A percentile compares a stretch with the other conserved stretches of the same genome.
Conservation (phyloP, 176 grass and related monocot species). For the Alloteropsis semialata region DNA sequence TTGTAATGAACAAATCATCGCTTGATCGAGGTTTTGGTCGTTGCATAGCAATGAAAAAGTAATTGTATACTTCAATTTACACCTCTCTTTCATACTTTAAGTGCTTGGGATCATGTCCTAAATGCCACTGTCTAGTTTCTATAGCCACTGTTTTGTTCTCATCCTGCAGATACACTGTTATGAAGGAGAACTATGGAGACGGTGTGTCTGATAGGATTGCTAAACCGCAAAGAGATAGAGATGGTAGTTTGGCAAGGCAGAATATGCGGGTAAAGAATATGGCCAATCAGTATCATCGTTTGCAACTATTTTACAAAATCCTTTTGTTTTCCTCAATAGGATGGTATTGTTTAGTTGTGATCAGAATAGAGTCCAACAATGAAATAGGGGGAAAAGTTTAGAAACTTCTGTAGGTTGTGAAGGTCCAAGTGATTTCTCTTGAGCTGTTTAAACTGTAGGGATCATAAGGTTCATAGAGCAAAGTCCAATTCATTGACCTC, state of each 20-base stretch:
- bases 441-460: constrained; percentile 8
- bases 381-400: not conserved
- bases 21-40: constrained; percentile 97
- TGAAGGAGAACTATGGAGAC: constrained; percentile 52
- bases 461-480: not conserved
- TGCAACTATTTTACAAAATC: constrained; percentile 17
- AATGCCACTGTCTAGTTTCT: not conserved
- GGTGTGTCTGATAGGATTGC: constrained; percentile 61
- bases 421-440: not conserved
- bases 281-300: constrained; percentile 9
- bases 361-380: not conserved
- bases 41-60: constrained; percentile 99
- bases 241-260: constrained; percentile 47
- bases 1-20: constrained; percentile 99
- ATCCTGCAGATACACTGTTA: constrained; percentile 64
- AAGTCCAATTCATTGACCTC: not conserved
- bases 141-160: constrained; percentile 17
- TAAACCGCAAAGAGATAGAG: constrained; percentile 62
- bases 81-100: constrained; percentile 19
- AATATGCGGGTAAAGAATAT: constrained; percentile 69
- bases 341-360: not conserved
- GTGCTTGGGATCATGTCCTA: not conserved
- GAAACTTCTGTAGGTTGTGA: constrained; percentile 2
- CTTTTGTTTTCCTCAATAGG: not conserved
- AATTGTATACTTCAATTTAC: constrained; percentile 18